These are phyloP conservation scores for Colletotrichum ledebouriae DNA, from an alignment of 2,329 filamentous ascomycete species.

Conservation along the genomic window DNA sequence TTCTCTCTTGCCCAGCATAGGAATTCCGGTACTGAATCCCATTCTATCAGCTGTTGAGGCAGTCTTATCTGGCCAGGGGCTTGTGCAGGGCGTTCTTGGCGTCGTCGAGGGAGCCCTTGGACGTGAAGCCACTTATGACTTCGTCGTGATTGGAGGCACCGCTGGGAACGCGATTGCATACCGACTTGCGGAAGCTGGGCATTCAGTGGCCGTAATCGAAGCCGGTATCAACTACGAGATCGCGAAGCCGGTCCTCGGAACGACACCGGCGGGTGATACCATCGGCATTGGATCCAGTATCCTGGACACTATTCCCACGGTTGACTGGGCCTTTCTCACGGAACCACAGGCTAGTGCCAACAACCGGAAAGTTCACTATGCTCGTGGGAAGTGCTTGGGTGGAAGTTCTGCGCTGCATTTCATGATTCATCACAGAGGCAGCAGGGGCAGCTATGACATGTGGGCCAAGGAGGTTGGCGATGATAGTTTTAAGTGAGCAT, in stretches of 20 bases:
- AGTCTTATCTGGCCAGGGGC: background rate
- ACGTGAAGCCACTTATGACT: slow-evolving; percentile 37
- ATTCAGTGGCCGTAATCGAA: slow-evolving; percentile 55
- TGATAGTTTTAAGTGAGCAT: slow-evolving; percentile 45
- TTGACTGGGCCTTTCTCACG: slow-evolving; percentile 50
- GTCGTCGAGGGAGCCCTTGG: slow-evolving; percentile 2
- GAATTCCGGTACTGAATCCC: background rate
- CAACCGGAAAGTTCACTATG: slow-evolving; percentile 51
- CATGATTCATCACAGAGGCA: slow-evolving; percentile 48
- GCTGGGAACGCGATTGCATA: slow-evolving; percentile 53
- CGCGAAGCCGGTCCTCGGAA: slow-evolving; percentile 46
- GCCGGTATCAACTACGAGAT: slow-evolving; percentile 53
- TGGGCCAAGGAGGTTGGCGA: slow-evolving; percentile 53
- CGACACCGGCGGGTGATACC: slow-evolving; percentile 42
- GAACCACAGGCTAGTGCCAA: slow-evolving; percentile 46
- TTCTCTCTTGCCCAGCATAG: background rate
- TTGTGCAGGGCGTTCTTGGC: slow-evolving; percentile 1
- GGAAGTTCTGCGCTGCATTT: slow-evolving; percentile 49
- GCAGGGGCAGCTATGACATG: slow-evolving; percentile 45
- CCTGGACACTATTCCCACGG: slow-evolving; percentile 43
- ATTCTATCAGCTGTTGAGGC: background rate
- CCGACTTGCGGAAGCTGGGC: slow-evolving; percentile 48
- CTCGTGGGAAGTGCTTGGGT: slow-evolving; percentile 53
- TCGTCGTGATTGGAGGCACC: slow-evolving; percentile 53
- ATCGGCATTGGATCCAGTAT: slow-evolving; percentile 20